These are phyloP conservation scores for Quercus gilva DNA, from an alignment of 306 rosid genomes.

Conservation along the genomic window DNA sequence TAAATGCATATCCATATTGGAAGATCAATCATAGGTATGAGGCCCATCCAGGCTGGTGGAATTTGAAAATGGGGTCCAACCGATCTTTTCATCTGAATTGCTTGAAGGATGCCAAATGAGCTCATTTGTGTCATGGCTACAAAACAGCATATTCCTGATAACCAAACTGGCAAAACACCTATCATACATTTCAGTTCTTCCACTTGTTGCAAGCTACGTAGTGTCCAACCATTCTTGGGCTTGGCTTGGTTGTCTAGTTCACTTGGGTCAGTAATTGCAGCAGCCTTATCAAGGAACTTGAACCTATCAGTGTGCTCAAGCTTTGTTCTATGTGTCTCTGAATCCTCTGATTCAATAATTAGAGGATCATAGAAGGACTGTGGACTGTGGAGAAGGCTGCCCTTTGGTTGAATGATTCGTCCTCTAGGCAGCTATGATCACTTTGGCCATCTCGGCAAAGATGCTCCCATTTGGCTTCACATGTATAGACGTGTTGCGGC, in stretches of 20 bases:
- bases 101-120: slow-evolving; percentile 58
- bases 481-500: slow-evolving; percentile 28
- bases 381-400: slow-evolving; percentile 10
- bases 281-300: slow-evolving; percentile 44
- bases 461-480: slow-evolving; percentile 45
- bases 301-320: slow-evolving; percentile 38
- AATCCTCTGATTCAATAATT: slow-evolving; percentile 16
- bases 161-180: slow-evolving; percentile 43
- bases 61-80: slow-evolving; percentile 38
- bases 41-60: slow-evolving; percentile 68
- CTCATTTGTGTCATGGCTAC: slow-evolving; percentile 45
- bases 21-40: slow-evolving; percentile 48
- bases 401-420: slow-evolving; percentile 14
- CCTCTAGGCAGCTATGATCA: slow-evolving; percentile 29
- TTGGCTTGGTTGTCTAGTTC: slow-evolving; percentile 39
- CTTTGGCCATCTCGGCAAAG: slow-evolving; percentile 37
- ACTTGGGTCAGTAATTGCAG: slow-evolving; percentile 29
- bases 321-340: neutral
- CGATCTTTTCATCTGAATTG: slow-evolving; percentile 44
- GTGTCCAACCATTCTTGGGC: slow-evolving; percentile 35
- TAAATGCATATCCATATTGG: slow-evolving; percentile 51
- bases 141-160: slow-evolving; percentile 48
- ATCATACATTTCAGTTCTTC: slow-evolving; percentile 53
- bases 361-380: slow-evolving; percentile 34
- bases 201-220: slow-evolving; percentile 51